Conservation (phyloP, 139 green algal species). For the Coccomyxa sp. region DNA sequence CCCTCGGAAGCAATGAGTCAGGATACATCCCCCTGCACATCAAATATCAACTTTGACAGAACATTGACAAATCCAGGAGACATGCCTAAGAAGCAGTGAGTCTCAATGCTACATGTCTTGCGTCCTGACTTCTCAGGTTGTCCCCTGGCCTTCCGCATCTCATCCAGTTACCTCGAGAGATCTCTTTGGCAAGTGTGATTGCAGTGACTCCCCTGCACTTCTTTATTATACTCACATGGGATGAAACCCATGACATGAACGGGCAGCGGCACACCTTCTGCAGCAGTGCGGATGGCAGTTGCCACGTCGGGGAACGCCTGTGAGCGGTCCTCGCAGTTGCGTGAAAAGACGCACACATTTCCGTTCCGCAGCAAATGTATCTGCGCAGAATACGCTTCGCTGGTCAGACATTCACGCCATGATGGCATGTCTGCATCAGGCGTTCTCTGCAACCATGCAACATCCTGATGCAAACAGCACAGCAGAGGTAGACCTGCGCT, state of each 20-base stretch:
- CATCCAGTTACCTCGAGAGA: too few species aligned
- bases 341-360: conserved; percentile 69
- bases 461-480: background rate
- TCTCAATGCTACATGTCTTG: too few species aligned
- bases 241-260: too few species aligned
- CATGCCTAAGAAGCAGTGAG: background rate
- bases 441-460: background rate
- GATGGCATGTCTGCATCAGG: background rate
- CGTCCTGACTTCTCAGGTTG: too few species aligned
- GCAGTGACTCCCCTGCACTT: too few species aligned
- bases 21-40: too few species aligned
- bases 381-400: conserved; percentile 34
- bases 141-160: too few species aligned
- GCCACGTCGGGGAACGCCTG: conserved; percentile 65
- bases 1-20: too few species aligned
- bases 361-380: conserved; percentile 70
- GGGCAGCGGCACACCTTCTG: conserved; percentile 9
- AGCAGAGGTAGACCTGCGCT: conserved; percentile 13
- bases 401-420: too few species aligned
- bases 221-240: too few species aligned
- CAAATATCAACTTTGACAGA: too few species aligned
- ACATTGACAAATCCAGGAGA: background rate
- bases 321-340: conserved; percentile 79
- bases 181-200: too few species aligned
- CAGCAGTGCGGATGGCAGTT: conserved; percentile 23